These are phyloP conservation scores for Amanita molliuscula DNA, from an alignment of 768 basidiomycete species.

Conservation along the genomic window DNA sequence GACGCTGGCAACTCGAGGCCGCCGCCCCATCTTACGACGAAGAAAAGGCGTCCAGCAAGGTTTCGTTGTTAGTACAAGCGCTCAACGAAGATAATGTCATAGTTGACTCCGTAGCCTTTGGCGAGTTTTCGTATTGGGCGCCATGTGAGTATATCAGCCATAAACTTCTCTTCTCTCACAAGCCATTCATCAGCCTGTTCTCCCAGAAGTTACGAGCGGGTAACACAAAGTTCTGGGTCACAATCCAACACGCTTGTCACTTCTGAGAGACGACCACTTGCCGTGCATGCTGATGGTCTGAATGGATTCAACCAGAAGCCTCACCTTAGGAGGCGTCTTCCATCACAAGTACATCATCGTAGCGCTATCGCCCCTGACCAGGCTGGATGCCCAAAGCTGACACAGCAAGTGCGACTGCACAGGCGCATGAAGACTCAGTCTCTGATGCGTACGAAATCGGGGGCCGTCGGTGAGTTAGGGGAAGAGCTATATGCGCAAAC, in stretches of 20 bases:
- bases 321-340: constrained; percentile 27
- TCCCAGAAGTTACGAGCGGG: not conserved
- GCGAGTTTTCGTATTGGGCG: constrained; percentile 58
- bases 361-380: constrained; percentile 30
- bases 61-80: constrained; percentile 53
- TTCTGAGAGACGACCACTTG: not conserved
- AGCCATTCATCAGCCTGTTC: not conserved
- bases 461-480: constrained; percentile 17
- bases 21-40: constrained; percentile 44
- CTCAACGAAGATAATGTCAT: constrained; percentile 42
- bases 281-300: not conserved
- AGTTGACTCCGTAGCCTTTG: constrained; percentile 60
- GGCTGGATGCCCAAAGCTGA: constrained; percentile 14
- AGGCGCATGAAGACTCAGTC: constrained; percentile 34
- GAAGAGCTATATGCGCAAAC: constrained; percentile 40
- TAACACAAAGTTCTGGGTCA: not conserved
- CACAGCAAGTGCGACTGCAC: constrained; percentile 25
- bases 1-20: constrained; percentile 57
- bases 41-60: constrained; percentile 30
- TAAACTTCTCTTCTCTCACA: not conserved
- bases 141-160: constrained; percentile 21
- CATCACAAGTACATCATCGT: constrained; percentile 27
- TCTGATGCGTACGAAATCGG: constrained; percentile 31
- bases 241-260: not conserved
- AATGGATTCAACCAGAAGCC: constrained; percentile 10